Evolutionary conservation across 371 early-diverging fungal genomes (phyloP).

Genomic region (Apophysomyces sp.): DNA sequence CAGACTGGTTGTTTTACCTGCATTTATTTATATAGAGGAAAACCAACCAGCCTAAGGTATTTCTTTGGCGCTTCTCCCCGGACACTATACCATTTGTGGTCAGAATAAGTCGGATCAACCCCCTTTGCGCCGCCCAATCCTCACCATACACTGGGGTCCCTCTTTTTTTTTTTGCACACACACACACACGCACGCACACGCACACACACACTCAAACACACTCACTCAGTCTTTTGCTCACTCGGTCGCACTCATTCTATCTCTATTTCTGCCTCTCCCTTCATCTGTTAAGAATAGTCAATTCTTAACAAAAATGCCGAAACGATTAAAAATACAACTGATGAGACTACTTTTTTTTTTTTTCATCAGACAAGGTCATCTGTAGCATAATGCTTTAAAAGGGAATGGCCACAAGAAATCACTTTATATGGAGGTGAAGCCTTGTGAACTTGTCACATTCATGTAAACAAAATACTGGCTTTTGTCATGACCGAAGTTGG

Average conservation of each 20-base stretch:
- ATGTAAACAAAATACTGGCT: background rate
- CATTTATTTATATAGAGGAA: slow-evolving; percentile 22
- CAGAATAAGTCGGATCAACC: slow-evolving; percentile 10
- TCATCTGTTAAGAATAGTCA: background rate
- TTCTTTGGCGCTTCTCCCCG: slow-evolving; percentile 8
- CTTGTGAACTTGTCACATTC: slow-evolving; percentile 3
- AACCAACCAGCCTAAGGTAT: slow-evolving; percentile 11
- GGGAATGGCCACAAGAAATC: background rate
- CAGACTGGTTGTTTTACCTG: slow-evolving; percentile 36
- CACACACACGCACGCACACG: no score
- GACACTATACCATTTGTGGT: slow-evolving; percentile 13
- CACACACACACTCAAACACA: no score
- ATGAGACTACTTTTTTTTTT: background rate
- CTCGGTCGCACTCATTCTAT: background rate
- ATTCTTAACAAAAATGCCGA: background rate
- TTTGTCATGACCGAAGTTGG: background rate
- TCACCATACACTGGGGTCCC: no score
- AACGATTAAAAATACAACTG: background rate
- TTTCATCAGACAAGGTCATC: slow-evolving; percentile 1
- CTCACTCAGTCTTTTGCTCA: no score
- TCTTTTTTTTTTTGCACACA: background rate
- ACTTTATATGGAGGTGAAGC: background rate
- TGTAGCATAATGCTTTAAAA: slow-evolving; percentile 1
- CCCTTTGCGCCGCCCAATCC: background rate
- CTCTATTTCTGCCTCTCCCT: background rate